Percentiles rank a stretch among this genome's conserved stretches.
phyloP scores from a whole-genome alignment of 106 monocot genomes.

The Gastrodia elata region DNA sequence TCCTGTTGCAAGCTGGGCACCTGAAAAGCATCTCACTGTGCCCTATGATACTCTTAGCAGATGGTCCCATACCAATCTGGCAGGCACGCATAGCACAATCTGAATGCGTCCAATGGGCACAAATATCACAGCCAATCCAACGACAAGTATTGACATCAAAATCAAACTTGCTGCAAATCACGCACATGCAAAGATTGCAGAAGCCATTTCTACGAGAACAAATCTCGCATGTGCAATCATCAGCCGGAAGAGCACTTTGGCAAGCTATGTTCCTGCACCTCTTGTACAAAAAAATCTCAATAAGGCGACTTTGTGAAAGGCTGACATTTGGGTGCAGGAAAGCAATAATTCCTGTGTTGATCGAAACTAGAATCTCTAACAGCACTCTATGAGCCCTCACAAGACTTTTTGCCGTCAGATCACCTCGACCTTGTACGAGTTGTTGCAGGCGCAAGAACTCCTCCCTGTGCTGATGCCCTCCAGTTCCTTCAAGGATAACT shows the following conservation, averaged over 20 bases:
- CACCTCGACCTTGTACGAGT: conserved; percentile 59
- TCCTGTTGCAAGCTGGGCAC: conserved; percentile 89
- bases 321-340: conserved; percentile 84
- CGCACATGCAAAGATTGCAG: conserved; percentile 97
- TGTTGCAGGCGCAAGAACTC: conserved; percentile 80
- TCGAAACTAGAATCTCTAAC: conserved; percentile 83
- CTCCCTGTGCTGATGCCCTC: conserved; percentile 72
- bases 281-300: conserved; percentile 85
- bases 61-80: conserved; percentile 66
- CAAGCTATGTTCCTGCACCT: conserved; percentile 97
- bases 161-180: conserved; percentile 93
- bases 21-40: conserved; percentile 85
- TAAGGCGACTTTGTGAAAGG: conserved; percentile 58
- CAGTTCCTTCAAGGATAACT: conserved; percentile 73
- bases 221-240: conserved; percentile 76
- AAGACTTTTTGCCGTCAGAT: conserved; percentile 55
- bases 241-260: conserved; percentile 74
- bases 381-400: conserved; percentile 64
- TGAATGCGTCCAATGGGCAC: conserved; percentile 96
- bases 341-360: conserved; percentile 92
- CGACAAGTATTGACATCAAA: conserved; percentile 98
- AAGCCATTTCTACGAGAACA: conserved; percentile 77
- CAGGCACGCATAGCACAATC: conserved; percentile 88
- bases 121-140: conserved; percentile 97
- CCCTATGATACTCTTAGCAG: conserved; percentile 30